Evolutionary conservation across 1,284 basidiomycete species (phyloP), one percentile per base, ranked within the genome.

Genomic region (Entoloma clypeatum): DNA sequence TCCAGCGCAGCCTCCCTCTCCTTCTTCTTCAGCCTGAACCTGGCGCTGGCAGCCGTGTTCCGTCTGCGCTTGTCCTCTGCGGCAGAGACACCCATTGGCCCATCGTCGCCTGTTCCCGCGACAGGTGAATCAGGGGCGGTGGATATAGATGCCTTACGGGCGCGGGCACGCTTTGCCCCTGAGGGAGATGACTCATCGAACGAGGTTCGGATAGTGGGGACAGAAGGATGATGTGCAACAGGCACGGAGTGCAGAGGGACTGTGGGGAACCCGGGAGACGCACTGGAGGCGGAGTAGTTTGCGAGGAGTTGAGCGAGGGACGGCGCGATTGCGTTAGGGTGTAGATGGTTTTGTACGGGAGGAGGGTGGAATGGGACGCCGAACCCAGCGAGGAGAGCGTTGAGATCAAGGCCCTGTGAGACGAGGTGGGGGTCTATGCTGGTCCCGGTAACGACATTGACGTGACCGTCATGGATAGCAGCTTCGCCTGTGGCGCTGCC

Each of bases 1-100:
- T 99, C 95, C 11, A 99, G 71, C 7, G 92, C 92, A 10, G 86
- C 87, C 68, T 99, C 95, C 14, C 96, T 76, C 67, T 97, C 92
- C 75, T 99, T 99, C 77, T 99, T 99, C 79, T 99, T 99, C 57
- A 94, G 69, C 45, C 95, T 77, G 78, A 99, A 99, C 10, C 95
- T 87, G n/a, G 94, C 94, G 45, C 88, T 92, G 0, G 95, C 95
- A 13, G 92, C 92, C 1, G 95, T 99, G 64, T 99, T 99, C 34
- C 95, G 73, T 46, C 92, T 75, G 26, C 95, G 83, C 67, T 98
- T 99, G 69, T 95, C 92, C 61, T 95, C 92, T 1, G 83, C 65
- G 1, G 80, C 67, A 5, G 68, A 69, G 2, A 74, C 18, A 1
- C 64, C 36, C 7, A n/a, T n/a, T 60, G 60, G 1, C 36, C 22